phyloP scores from a whole-genome alignment of 306 rosid genomes.

The Bauhinia variegata region DNA sequence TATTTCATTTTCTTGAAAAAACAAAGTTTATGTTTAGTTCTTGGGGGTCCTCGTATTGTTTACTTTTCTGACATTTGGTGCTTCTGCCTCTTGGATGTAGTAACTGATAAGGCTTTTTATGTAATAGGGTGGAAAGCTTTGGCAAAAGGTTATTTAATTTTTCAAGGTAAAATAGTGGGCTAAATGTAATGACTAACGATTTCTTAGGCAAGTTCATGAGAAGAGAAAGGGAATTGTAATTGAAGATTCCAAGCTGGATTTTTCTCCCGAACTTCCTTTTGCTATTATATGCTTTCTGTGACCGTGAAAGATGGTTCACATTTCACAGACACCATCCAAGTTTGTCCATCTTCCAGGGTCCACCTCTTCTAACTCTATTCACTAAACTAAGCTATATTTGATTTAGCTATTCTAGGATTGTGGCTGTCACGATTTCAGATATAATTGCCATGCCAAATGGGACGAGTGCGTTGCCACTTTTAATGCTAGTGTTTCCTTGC shows the following conservation, averaged over 20 bases:
- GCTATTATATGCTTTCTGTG: neutral
- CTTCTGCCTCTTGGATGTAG: neutral
- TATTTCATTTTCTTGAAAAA: neutral
- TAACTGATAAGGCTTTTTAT: neutral
- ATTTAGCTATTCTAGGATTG: no score
- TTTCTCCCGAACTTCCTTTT: neutral
- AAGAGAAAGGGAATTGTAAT: conserved; percentile 10
- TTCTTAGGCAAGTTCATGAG: neutral
- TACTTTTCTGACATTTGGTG: conserved; percentile 6
- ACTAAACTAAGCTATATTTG: no score
- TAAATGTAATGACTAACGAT: conserved; percentile 9
- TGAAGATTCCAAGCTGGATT: neutral
- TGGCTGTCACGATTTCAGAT: no score
- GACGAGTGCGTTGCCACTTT: no score
- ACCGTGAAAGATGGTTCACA: neutral
- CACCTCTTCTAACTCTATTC: no score
- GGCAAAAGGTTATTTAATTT: conserved; percentile 17
- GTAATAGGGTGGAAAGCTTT: neutral
- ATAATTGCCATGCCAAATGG: no score
- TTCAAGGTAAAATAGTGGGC: conserved; percentile 1
- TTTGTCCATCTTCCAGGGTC: no score
- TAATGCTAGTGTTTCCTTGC: no score
- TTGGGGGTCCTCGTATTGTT: neutral
- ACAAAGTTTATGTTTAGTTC: neutral
- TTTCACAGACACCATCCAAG: no score